These are phyloP conservation scores for Lichtheimia hyalospora DNA, from an alignment of 371 early-diverging fungal genomes.

Conservation along the genomic window DNA sequence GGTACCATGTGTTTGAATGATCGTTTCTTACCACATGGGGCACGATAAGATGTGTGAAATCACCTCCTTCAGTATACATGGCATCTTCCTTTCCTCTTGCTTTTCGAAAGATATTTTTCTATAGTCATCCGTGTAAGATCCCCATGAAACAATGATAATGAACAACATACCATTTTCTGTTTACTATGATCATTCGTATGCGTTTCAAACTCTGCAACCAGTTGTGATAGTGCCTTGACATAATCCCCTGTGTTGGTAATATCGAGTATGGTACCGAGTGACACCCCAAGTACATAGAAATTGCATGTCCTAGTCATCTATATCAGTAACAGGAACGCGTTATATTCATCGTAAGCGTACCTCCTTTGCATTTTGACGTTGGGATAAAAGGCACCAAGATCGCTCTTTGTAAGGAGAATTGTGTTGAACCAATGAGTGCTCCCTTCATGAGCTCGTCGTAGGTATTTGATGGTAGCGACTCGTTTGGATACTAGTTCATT, in stretches of 20 bases:
- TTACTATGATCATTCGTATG: constrained; percentile 51
- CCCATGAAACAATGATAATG: neutral
- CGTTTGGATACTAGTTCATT: constrained; percentile 66
- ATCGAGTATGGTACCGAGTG: constrained; percentile 63
- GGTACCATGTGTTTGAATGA: neutral
- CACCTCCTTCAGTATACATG: constrained; percentile 31
- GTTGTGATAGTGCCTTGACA: constrained; percentile 59
- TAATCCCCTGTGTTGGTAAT: constrained; percentile 65
- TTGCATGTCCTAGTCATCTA: constrained; percentile 41
- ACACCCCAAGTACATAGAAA: constrained; percentile 65
- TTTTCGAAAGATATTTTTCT: constrained; percentile 62
- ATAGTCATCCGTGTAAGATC: neutral
- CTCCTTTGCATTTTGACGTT: constrained; percentile 45
- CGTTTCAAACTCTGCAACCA: constrained; percentile 60
- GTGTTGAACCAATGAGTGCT: constrained; percentile 63
- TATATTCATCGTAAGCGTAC: constrained; percentile 8
- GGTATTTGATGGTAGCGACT: constrained; percentile 65
- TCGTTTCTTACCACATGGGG: constrained; percentile 47
- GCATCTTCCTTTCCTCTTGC: constrained; percentile 46
- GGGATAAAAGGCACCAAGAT: constrained; percentile 39
- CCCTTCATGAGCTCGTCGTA: constrained; percentile 57
- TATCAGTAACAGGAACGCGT: constrained; percentile 1
- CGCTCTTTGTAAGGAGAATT: constrained; percentile 54
- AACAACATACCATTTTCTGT: constrained; percentile 50
- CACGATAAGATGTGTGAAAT: constrained; percentile 44